A percentile compares a stretch with the other conserved stretches of the same genome.
These are phyloP conservation scores for Aureobasidium pullulans DNA, from an alignment of 2,329 filamentous ascomycete genomes.

Conservation along the genomic window DNA sequence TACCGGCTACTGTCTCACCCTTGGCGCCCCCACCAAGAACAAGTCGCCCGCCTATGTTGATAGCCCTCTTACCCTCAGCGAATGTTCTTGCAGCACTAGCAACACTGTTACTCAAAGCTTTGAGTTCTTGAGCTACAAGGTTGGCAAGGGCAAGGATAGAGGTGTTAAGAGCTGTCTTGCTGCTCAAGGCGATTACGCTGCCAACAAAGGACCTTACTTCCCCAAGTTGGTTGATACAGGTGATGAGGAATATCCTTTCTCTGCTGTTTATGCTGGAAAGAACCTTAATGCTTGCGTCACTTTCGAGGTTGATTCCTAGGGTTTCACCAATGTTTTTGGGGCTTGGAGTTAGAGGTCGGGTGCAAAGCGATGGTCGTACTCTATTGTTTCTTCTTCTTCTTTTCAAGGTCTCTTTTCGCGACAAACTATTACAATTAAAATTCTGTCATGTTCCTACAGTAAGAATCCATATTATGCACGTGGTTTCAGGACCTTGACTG, in stretches of 20 bases:
- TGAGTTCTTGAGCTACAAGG: background rate
- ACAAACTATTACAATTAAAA: too few relatives aligned
- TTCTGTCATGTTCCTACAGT: too few relatives aligned
- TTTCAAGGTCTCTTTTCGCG: too few relatives aligned
- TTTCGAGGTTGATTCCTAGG: background rate
- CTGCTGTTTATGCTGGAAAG: background rate
- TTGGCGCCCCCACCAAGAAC: background rate
- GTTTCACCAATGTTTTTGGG: too few relatives aligned
- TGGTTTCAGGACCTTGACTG: too few relatives aligned
- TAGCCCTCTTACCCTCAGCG: background rate
- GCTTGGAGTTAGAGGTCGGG: too few relatives aligned
- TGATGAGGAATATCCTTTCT: background rate
- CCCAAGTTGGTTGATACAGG: background rate
- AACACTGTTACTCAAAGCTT: background rate
- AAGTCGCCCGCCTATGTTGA: background rate
- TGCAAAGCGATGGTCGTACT: too few relatives aligned
- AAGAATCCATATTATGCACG: too few relatives aligned
- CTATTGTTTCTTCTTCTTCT: too few relatives aligned
- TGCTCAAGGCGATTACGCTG: background rate
- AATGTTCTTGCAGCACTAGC: background rate
- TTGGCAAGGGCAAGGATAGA: background rate
- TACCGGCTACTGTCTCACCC: background rate
- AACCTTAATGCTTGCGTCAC: conserved; percentile 6
- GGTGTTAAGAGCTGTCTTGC: background rate
- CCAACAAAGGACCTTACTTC: background rate